Percentiles rank a stretch among this genome's conserved stretches.
Evolutionary conservation across 768 basidiomycete genomes (phyloP).

Genomic region (Udeniomyces megalosporus): DNA sequence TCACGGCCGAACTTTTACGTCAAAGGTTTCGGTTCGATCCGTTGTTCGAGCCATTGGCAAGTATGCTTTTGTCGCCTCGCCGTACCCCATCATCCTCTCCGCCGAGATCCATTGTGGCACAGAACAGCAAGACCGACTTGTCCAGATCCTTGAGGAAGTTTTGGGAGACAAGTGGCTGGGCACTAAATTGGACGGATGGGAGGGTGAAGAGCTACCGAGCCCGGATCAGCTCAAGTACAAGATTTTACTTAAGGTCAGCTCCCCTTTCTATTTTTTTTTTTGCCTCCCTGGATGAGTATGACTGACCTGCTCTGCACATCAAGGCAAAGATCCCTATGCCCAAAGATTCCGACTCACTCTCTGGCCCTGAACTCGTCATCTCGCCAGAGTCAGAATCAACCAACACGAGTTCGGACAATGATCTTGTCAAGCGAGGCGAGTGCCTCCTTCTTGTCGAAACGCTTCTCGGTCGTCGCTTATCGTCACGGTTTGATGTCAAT

Average conservation of each 20-base stretch:
- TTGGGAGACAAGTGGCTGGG: constrained; percentile 42
- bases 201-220: constrained; percentile 46
- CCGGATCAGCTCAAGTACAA: constrained; percentile 63
- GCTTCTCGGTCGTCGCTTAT: no score
- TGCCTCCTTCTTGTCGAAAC: no score
- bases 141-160: constrained; percentile 49
- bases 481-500: no score
- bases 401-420: constrained; percentile 18
- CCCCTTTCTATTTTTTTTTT: not conserved
- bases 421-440: constrained; percentile 12
- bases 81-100: constrained; percentile 82
- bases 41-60: constrained; percentile 67
- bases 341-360: no score
- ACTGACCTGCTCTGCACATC: not conserved
- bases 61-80: constrained; percentile 79
- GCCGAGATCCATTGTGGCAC: constrained; percentile 77
- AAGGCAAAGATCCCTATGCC: constrained; percentile 2
- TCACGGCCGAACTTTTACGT: constrained; percentile 77
- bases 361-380: no score
- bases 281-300: not conserved
- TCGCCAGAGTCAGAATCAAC: not conserved
- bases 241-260: constrained; percentile 62
- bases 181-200: constrained; percentile 35
- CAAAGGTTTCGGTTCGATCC: constrained; percentile 62
- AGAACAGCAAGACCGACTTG: constrained; percentile 63